phyloP scores from a whole-genome alignment of 805 yeast genomes.

The Nakazawaea molendinolei region DNA sequence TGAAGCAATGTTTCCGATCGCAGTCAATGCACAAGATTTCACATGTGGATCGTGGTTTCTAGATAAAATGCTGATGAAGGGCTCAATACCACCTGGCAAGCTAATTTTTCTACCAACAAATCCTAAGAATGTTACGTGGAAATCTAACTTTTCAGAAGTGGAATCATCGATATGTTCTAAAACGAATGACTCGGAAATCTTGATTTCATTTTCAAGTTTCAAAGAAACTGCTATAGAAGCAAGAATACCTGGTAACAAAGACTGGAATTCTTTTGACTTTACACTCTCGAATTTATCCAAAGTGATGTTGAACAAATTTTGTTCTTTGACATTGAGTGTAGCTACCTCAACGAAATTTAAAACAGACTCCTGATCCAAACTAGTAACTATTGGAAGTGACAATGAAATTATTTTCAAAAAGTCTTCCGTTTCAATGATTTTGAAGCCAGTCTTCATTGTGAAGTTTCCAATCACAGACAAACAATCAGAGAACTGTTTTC shows the following conservation, averaged over 20 bases:
- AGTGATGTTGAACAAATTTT: background rate
- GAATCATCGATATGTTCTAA: background rate
- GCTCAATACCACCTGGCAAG: constrained; percentile 27
- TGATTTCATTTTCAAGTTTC: constrained; percentile 12
- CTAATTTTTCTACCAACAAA: constrained; percentile 33
- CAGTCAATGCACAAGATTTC: constrained; percentile 41
- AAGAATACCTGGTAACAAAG: constrained; percentile 17
- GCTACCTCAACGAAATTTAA: background rate
- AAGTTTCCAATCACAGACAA: constrained; percentile 1
- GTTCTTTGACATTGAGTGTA: background rate
- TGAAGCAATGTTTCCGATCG: constrained; percentile 44
- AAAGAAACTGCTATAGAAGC: constrained; percentile 24
- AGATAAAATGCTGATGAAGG: constrained; percentile 28
- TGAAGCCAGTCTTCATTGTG: background rate
- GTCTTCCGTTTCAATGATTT: background rate
- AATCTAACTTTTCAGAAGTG: background rate
- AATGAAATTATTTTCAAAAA: background rate
- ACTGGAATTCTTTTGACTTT: background rate
- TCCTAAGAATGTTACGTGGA: constrained; percentile 36
- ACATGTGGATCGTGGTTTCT: constrained; percentile 27
- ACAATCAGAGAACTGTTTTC: constrained; percentile 4
- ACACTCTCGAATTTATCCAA: background rate
- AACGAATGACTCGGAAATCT: constrained; percentile 3
- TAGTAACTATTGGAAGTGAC: background rate
- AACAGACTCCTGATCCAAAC: constrained; percentile 1